Percentiles rank a stretch among this genome's conserved stretches.
phyloP scores from a whole-genome alignment of 179 eudicot species.

The Spinacia oleracea region DNA sequence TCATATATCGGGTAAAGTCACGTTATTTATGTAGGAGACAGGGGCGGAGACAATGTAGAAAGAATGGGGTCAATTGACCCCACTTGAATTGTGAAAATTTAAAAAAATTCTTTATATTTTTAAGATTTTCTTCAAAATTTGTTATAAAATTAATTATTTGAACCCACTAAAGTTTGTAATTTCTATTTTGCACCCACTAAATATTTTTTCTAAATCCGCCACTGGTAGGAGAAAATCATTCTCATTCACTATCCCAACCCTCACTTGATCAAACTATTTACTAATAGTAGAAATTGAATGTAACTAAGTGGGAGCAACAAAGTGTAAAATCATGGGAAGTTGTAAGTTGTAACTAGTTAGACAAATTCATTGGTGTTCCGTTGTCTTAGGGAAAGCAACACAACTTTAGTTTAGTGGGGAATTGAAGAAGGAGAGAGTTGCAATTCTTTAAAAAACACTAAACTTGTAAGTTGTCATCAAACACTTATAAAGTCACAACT shows the following conservation, averaged over 20 bases:
- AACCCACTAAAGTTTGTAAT: too few species aligned
- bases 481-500: neutral
- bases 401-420: neutral
- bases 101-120: too few species aligned
- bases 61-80: too few species aligned
- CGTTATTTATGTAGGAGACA: neutral
- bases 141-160: too few species aligned
- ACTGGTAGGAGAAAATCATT: too few species aligned
- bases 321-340: neutral
- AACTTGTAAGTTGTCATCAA: neutral
- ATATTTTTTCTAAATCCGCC: too few species aligned
- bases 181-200: too few species aligned
- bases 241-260: neutral
- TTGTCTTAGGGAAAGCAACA: slow-evolving; percentile 23
- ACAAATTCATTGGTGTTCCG: slow-evolving; percentile 21
- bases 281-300: neutral
- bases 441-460: neutral
- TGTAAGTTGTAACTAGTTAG: neutral
- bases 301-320: slow-evolving; percentile 6
- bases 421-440: neutral
- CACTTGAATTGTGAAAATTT: too few species aligned
- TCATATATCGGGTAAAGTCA: neutral
- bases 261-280: neutral
- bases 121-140: too few species aligned
- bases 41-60: too few species aligned